These are phyloP conservation scores for Cryptococcus hybrid DNA, from an alignment of 1,284 basidiomycete genomes.

Conservation along the genomic window DNA sequence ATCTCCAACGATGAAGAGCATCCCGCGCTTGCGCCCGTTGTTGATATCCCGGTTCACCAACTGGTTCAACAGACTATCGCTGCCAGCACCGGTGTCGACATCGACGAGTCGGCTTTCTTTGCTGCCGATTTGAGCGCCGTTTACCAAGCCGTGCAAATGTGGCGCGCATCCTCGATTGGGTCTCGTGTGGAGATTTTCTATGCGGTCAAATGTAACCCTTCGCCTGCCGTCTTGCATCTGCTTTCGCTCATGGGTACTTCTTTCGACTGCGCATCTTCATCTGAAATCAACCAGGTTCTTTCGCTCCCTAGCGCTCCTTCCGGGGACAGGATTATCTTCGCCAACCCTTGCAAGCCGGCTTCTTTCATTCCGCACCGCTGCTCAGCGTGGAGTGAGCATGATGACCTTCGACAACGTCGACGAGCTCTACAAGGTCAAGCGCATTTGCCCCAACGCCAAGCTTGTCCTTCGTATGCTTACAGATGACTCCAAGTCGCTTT, in stretches of 20 bases:
- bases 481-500: conserved; percentile 93
- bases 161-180: conserved; percentile 71
- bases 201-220: conserved; percentile 97
- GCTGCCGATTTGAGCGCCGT: conserved; percentile 91
- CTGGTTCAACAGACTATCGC: conserved; percentile 35
- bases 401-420: conserved; percentile 99
- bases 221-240: conserved; percentile 87
- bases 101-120: conserved; percentile 85
- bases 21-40: conserved; percentile 25
- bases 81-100: conserved; percentile 21
- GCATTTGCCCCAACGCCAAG: conserved; percentile 76
- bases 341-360: conserved; percentile 97
- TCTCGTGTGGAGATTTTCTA: conserved; percentile 85
- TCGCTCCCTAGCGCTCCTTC: conserved; percentile 57
- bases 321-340: conserved; percentile 80
- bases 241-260: conserved; percentile 85
- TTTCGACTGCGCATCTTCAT: conserved; percentile 98
- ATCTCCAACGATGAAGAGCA: conserved; percentile 16
- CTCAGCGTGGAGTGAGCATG: conserved; percentile 72
- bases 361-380: conserved; percentile 89
- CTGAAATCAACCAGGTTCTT: conserved; percentile 85
- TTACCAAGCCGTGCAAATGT: conserved; percentile 80
- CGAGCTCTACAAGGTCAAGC: conserved; percentile 93
- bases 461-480: conserved; percentile 93
- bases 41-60: conserved; percentile 33